Evolutionary conservation across 1,139 yeast genomes (phyloP).

Genomic region (Geotrichum histeridarum): DNA sequence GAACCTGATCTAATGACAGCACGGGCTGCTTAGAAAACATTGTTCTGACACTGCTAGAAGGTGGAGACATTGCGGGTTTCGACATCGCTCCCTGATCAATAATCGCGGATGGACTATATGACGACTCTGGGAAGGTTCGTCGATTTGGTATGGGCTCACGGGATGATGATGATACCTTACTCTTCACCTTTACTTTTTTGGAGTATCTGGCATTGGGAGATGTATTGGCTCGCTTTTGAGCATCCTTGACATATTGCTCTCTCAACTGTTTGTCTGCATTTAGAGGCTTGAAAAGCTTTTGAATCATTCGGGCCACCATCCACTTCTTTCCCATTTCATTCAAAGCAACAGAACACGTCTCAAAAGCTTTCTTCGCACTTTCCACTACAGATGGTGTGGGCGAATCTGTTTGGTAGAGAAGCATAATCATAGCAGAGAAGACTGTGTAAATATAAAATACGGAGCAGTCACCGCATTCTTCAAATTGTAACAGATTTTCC

Average conservation of each 20-base stretch:
- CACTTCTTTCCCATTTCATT: constrained; percentile 48
- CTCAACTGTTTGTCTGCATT: constrained; percentile 30
- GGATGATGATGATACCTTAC: too few species aligned
- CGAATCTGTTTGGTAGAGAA: constrained; percentile 69
- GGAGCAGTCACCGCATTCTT: constrained; percentile 52
- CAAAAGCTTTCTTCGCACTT: constrained; percentile 56
- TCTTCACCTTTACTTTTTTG: neutral
- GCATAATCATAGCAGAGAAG: constrained; percentile 67
- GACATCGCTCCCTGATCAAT: too few species aligned
- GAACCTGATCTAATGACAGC: too few species aligned
- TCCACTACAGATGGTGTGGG: constrained; percentile 52
- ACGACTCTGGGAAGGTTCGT: too few species aligned
- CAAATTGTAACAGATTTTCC: constrained; percentile 52
- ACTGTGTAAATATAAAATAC: constrained; percentile 51
- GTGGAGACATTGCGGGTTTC: too few species aligned
- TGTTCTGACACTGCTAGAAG: too few species aligned
- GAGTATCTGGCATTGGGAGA: neutral
- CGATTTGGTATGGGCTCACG: too few species aligned
- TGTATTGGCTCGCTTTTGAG: constrained; percentile 3
- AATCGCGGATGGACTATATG: too few species aligned
- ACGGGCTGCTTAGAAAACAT: too few species aligned
- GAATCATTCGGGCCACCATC: constrained; percentile 40
- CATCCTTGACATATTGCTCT: constrained; percentile 27
- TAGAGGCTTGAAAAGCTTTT: constrained; percentile 33
- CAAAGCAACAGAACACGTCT: constrained; percentile 49